These are phyloP conservation scores for Ganoderma multipileum DNA, from an alignment of 1,284 basidiomycete genomes.

Conservation along the genomic window DNA sequence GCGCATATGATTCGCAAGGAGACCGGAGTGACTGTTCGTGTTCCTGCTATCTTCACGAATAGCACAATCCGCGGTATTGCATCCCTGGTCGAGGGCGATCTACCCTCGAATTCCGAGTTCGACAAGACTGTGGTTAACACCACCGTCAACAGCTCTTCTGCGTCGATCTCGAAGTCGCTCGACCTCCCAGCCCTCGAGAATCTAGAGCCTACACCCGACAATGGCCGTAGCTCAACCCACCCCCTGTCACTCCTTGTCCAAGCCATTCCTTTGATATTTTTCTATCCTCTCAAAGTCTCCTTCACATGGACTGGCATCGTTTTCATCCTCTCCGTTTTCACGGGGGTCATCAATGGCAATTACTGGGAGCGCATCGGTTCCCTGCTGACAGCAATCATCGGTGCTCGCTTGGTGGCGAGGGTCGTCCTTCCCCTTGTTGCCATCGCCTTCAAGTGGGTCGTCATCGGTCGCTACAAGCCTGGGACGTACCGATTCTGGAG, in stretches of 20 bases:
- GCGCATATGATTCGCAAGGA: constrained; percentile 49
- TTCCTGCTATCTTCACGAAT: constrained; percentile 48
- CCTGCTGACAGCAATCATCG: constrained; percentile 43
- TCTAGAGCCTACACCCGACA: constrained; percentile 25
- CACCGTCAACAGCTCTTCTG: constrained; percentile 14
- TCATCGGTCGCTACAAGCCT: constrained; percentile 51
- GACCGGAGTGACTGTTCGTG: constrained; percentile 45
- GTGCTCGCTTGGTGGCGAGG: constrained; percentile 41
- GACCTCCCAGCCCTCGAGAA: constrained; percentile 25
- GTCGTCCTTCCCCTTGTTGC: constrained; percentile 46
- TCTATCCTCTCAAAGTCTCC: constrained; percentile 51
- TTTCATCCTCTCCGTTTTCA: constrained; percentile 28
- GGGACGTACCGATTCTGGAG: constrained; percentile 48
- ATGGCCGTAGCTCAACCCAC: constrained; percentile 44
- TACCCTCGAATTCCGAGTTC: constrained; percentile 12
- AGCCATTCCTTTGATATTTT: constrained; percentile 49
- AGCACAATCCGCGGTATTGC: constrained; percentile 52
- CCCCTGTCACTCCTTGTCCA: constrained; percentile 48
- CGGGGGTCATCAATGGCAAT: constrained; percentile 36
- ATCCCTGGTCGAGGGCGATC: constrained; percentile 41
- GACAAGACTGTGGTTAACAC: constrained; percentile 31
- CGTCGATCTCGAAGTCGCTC: constrained; percentile 17
- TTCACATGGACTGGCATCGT: constrained; percentile 44
- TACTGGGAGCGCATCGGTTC: constrained; percentile 45
- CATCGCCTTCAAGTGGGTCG: constrained; percentile 52